Evolutionary conservation across 768 basidiomycete species (phyloP), one percentile per base, ranked within the genome.

Genomic region (Psilocybe azurescens): DNA sequence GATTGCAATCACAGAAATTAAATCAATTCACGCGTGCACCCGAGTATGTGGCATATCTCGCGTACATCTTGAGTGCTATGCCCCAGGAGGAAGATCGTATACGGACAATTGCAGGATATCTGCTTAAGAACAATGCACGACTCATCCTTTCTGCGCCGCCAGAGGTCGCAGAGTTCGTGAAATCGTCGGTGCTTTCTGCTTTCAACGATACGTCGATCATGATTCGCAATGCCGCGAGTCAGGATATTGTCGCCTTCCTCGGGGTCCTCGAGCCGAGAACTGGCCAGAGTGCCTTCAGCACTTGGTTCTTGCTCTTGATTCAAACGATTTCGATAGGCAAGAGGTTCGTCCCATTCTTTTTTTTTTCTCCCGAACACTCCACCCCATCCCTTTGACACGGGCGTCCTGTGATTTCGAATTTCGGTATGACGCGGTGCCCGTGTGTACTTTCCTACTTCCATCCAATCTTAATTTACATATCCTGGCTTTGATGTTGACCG

Each of bases 241-340:
- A 97, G 70, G 95, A 93, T 75, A 89, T 99, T 69, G 93, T 95
- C 53, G 85, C 92, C 38, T 88, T 98, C 70, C 86, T 99, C 61
- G 90, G 90, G 53, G 90, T 89, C 41, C 80, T 97, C 55, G 95
- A 97, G 70, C 93, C 95, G 2, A 90, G 82, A 72, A 91, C 71
- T 99, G 97, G 97, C 93, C 96, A 51, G 94, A 98, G 77, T 97
- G 94, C 69, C 80, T 99, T 51, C 87, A 89, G 72, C 86, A 92
- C 66, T 85, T 99, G 32, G 88, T 97, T 50, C 83, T 85, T 69
- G 83, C 91, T 66, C 80, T 97, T 61, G 93, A 95, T 75, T 86
- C 89, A 33, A 72, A 83, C 53, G 89, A 95, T 82, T 73, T 81
- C 33, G 86, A 89, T 65, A 84, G 86, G 66, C 94, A 95, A 76